phyloP scores from a whole-genome alignment of 164 flowering plant genomes.

The Vitis rotundifolia region DNA sequence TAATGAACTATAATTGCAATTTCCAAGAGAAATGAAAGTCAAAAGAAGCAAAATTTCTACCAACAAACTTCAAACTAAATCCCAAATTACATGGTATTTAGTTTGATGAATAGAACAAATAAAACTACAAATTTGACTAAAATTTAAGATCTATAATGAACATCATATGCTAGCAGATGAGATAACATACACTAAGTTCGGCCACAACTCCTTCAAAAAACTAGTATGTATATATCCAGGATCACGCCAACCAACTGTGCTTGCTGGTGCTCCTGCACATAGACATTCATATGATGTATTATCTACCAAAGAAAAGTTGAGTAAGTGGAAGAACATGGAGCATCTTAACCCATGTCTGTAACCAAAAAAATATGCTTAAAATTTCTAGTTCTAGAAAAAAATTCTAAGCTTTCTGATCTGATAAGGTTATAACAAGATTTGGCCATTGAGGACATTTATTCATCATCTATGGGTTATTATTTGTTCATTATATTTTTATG shows the following conservation, averaged over 20 bases:
- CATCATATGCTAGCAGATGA: background rate
- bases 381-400: background rate
- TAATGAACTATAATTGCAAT: background rate
- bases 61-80: no score
- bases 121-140: no score
- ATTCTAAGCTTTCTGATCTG: background rate
- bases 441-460: no score
- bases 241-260: conserved; percentile 97
- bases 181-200: conserved; percentile 52
- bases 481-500: no score
- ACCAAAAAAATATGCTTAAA: background rate
- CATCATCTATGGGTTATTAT: no score
- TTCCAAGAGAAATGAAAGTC: background rate
- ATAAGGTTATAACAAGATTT: no score
- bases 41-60: background rate
- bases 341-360: background rate
- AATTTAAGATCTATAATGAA: background rate
- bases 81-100: background rate
- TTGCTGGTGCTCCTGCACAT: conserved; percentile 84
- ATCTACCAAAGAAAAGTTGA: background rate
- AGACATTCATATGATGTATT: conserved; percentile 1
- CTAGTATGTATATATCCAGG: conserved; percentile 92
- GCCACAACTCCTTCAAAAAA: conserved; percentile 85
- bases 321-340: background rate
- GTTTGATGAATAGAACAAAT: background rate